These are phyloP conservation scores for Ophiocordyceps sinensis DNA, from an alignment of 2,329 filamentous ascomycete species.

Conservation along the genomic window DNA sequence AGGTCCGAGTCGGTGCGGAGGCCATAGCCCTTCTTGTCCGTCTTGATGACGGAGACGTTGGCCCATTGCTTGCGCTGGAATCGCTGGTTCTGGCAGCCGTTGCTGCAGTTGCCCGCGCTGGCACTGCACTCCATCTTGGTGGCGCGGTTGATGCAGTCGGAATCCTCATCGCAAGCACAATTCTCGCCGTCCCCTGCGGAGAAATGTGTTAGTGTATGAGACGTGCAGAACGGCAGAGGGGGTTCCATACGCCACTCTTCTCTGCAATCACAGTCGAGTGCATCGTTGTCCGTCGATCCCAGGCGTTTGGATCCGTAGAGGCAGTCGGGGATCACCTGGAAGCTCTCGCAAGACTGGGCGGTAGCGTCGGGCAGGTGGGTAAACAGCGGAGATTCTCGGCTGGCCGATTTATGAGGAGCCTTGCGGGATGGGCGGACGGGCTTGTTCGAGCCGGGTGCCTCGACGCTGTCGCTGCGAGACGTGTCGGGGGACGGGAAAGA, in stretches of 20 bases:
- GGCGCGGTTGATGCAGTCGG: conserved; percentile 94
- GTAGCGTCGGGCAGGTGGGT: conserved; percentile 66
- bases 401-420: conserved; percentile 49
- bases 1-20: conserved; percentile 69
- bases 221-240: conserved; percentile 8
- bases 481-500: conserved; percentile 22
- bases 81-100: conserved; percentile 82
- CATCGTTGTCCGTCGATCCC: conserved; percentile 78
- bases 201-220: too few species aligned
- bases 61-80: conserved; percentile 87
- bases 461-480: conserved; percentile 30
- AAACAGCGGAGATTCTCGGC: conserved; percentile 53
- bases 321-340: conserved; percentile 72
- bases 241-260: conserved; percentile 83
- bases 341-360: conserved; percentile 57
- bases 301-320: conserved; percentile 85
- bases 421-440: conserved; percentile 61
- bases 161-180: conserved; percentile 84
- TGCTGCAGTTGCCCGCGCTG: conserved; percentile 69
- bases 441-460: conserved; percentile 35
- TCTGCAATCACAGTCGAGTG: conserved; percentile 85
- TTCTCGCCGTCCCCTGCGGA: conserved; percentile 48
- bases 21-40: conserved; percentile 93
- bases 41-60: conserved; percentile 87
- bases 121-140: conserved; percentile 92